Percentiles rank a stretch among this genome's conserved stretches.
Conservation (phyloP, 2,329 filamentous ascomycete genomes). For the Zasmidium angulare region DNA sequence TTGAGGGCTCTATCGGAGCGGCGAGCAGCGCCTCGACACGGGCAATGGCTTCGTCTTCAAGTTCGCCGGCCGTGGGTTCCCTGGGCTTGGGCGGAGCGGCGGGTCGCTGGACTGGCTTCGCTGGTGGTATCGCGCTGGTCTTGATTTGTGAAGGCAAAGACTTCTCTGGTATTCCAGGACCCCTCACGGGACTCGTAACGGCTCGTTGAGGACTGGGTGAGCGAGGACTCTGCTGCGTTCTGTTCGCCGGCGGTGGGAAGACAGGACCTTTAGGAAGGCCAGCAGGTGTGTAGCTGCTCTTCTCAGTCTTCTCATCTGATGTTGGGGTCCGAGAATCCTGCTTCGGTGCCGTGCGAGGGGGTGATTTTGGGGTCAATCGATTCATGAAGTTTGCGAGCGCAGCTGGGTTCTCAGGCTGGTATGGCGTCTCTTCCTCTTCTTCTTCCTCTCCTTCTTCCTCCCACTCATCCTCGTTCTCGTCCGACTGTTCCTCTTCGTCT, state of each 20-base stretch:
- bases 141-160: constrained; percentile 29
- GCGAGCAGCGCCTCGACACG: constrained; percentile 63
- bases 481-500: constrained; percentile 33
- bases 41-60: constrained; percentile 70
- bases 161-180: constrained; percentile 7
- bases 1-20: constrained; percentile 61
- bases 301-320: constrained; percentile 24
- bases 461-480: constrained; percentile 34
- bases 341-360: not conserved
- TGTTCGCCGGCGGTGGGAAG: constrained; percentile 52
- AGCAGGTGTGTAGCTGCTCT: constrained; percentile 36
- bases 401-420: constrained; percentile 24
- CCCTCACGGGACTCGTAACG: constrained; percentile 46
- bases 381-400: constrained; percentile 26
- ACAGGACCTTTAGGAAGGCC: constrained; percentile 48
- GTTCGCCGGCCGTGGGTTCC: constrained; percentile 44
- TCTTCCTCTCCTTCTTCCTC: constrained; percentile 46
- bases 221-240: constrained; percentile 53
- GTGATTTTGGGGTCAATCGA: constrained; percentile 18
- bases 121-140: constrained; percentile 32
- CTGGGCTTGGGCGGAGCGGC: constrained; percentile 34
- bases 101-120: constrained; percentile 33
- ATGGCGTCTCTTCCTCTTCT: constrained; percentile 20
- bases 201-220: constrained; percentile 71
- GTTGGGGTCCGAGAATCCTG: constrained; percentile 21